Conservation (phyloP, 768 basidiomycete species). For the Termitomyces sp. region DNA sequence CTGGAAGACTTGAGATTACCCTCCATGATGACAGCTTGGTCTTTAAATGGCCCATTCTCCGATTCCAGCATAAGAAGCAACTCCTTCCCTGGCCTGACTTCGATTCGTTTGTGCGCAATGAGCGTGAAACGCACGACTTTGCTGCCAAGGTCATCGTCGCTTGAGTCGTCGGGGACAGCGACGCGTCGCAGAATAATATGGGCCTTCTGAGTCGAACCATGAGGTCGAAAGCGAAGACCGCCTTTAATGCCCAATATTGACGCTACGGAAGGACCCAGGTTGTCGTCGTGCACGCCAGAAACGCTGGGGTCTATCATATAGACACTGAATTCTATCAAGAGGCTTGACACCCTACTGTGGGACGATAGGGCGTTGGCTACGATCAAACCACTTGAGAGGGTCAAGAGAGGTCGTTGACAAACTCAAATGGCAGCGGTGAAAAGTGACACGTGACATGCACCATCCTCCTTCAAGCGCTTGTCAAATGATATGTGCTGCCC, state of each 20-base stretch:
- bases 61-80: constrained; percentile 55
- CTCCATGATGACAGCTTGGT: constrained; percentile 54
- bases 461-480: too few relatives aligned
- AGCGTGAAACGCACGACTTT: constrained; percentile 52
- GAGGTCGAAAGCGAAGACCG: constrained; percentile 56
- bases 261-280: constrained; percentile 30
- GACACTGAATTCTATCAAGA: constrained; percentile 6
- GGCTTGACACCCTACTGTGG: constrained; percentile 4
- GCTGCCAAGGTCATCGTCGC: constrained; percentile 31
- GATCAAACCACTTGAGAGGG: constrained; percentile 8
- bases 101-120: constrained; percentile 64
- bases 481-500: too few relatives aligned
- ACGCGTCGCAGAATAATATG: constrained; percentile 66
- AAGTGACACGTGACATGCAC: constrained; percentile 10
- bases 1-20: constrained; percentile 36
- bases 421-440: constrained; percentile 1
- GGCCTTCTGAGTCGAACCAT: constrained; percentile 61
- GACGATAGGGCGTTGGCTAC: constrained; percentile 3
- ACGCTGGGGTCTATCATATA: constrained; percentile 33
- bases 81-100: constrained; percentile 66
- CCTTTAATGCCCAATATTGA: constrained; percentile 60
- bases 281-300: constrained; percentile 25
- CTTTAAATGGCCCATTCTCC: constrained; percentile 47
- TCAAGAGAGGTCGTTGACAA: constrained; percentile 3
- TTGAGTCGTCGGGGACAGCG: constrained; percentile 37